Conservation (phyloP, 139 green algal species). For the Tetraselmis striata region DNA sequence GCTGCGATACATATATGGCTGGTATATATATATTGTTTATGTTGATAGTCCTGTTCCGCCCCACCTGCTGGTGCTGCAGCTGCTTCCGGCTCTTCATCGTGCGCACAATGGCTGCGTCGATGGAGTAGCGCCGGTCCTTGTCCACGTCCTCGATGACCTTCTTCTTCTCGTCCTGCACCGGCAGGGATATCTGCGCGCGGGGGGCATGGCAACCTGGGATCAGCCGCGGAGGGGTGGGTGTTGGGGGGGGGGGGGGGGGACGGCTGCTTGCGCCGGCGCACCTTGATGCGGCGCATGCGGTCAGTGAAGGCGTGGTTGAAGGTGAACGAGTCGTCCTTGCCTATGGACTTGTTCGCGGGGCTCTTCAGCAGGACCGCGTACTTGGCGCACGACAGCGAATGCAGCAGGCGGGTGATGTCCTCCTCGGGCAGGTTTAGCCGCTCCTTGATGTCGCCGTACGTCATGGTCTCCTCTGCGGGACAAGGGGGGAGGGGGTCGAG, state of each 20-base stretch:
- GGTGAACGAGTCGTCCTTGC: slow-evolving; percentile 78
- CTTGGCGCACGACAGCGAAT: slow-evolving; percentile 84
- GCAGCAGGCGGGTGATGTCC: slow-evolving; percentile 77
- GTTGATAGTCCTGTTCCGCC: too few relatives aligned
- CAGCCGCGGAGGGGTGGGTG: not conserved
- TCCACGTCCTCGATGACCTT: slow-evolving; percentile 95
- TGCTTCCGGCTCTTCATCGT: slow-evolving; percentile 90
- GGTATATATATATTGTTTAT: too few relatives aligned
- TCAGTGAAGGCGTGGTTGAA: slow-evolving; percentile 87
- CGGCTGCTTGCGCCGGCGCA: slow-evolving; percentile 13
- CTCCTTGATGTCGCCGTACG: slow-evolving; percentile 71
- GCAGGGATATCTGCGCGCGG: slow-evolving; percentile 52
- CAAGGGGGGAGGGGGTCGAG: not conserved
- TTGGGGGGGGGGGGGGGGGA: not conserved
- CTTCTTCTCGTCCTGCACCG: slow-evolving; percentile 83
- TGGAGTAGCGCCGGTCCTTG: slow-evolving; percentile 79
- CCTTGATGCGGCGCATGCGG: slow-evolving; percentile 83
- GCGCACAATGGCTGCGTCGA: slow-evolving; percentile 83
- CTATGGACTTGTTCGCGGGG: slow-evolving; percentile 56
- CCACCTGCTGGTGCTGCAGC: slow-evolving; percentile 38
- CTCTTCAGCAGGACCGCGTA: slow-evolving; percentile 85
- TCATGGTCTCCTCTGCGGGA: slow-evolving; percentile 44
- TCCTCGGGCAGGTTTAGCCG: slow-evolving; percentile 79
- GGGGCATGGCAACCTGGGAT: not conserved
- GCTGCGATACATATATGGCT: too few relatives aligned